These are phyloP conservation scores for Gelatoporia subvermispora DNA, from an alignment of 768 basidiomycete genomes.

Conservation along the genomic window DNA sequence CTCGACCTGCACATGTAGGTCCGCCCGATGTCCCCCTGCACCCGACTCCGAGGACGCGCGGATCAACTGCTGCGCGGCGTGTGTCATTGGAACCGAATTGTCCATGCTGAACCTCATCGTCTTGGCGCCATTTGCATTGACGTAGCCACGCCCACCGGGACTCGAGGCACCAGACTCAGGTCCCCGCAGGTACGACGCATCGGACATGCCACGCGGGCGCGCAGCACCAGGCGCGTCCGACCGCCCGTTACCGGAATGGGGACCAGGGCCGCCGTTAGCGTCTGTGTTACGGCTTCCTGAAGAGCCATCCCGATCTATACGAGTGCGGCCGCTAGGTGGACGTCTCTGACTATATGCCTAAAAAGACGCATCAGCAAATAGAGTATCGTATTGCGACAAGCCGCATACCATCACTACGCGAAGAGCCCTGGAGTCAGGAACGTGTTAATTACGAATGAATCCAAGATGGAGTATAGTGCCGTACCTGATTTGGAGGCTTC, in stretches of 20 bases:
- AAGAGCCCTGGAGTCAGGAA: conserved; percentile 45
- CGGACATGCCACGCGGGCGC: conserved; percentile 70
- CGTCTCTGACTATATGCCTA: conserved; percentile 80
- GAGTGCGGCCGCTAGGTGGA: conserved; percentile 46
- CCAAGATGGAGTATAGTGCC: conserved; percentile 20
- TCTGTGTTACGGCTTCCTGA: conserved; percentile 14
- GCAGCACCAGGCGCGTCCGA: conserved; percentile 30
- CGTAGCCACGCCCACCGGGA: conserved; percentile 4
- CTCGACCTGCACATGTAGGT: no score
- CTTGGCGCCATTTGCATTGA: conserved; percentile 1
- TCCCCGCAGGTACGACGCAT: conserved; percentile 40
- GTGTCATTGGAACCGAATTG: no score
- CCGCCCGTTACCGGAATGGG: no score
- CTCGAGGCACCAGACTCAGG: conserved; percentile 18
- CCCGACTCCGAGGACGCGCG: no score
- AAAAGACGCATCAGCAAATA: not conserved
- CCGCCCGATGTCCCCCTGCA: no score
- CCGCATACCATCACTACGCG: conserved; percentile 76
- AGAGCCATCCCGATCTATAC: conserved; percentile 39
- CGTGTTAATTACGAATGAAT: conserved; percentile 7
- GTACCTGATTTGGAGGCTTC: conserved; percentile 85
- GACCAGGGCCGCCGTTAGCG: conserved; percentile 24
- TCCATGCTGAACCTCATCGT: conserved; percentile 3
- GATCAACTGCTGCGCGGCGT: no score
- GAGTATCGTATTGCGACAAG: not conserved